Base-by-base conservation (phyloP, 2,329 filamentous ascomycete species). In the Venturia carpophila region DNA sequence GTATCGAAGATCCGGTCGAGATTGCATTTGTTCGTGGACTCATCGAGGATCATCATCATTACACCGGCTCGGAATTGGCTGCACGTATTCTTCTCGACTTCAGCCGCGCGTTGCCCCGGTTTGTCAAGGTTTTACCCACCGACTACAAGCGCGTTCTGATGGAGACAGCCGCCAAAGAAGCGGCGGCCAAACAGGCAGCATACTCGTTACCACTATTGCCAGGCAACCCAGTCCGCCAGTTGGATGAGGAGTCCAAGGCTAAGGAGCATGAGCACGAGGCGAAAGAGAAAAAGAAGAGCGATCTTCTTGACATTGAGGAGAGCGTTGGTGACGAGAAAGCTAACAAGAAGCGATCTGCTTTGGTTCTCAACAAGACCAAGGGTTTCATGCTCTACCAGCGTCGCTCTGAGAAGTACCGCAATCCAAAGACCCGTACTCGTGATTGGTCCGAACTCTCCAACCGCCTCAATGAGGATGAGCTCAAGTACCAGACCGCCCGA, bases 341-440 rank as follows among this genome's bases (percentile, higher is more conserved):
- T 1, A 92, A 96, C 79, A 96, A 96, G 82, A 89, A 89, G 81
- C 92, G 93, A 76, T 88, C 88, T 63, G 90, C 92, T 6, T 83
- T 97, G 24, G 91, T 97, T 7, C 85, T 97, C n/a, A 92, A 97
- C 81, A 97, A 97, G 85, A 97, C 93, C 0, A 87, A 87, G 71
- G 93, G 93, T 39, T 97, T 97, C 82, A 97, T 96, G 91, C 94
- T 96, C 78, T 97, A 97, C 79, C 85, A 90, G 75, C 90, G 93
- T 64, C 90, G 92, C 66, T 86, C 89, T 24, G 93, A 97, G 82
- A 97, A 96, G 80, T 97, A 97, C 76, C 89, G 93, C 69, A 87
- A 86, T 72, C 84, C 89, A 5, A 89, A 90, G 76, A 92, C 90
- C 52, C 85, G 93, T 71, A 92, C 87, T 68, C 91, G 92, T 74